A percentile compares a stretch with the other conserved stretches of the same genome.
Conservation (phyloP, 176 grass and related monocot species). For the Zizania latifolia region DNA sequence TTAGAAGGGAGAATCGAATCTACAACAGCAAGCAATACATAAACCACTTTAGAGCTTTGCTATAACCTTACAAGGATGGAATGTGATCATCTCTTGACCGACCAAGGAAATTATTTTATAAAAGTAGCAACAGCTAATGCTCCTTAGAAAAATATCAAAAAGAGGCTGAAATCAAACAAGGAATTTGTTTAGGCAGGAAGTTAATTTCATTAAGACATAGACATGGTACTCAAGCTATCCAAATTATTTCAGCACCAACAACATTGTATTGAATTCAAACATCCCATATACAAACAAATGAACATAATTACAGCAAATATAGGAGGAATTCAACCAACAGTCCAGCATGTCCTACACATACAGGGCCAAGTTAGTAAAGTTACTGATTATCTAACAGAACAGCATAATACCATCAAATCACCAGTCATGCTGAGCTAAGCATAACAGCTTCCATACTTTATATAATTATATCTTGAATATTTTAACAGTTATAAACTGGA, state of each 20-base stretch:
- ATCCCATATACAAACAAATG: background rate
- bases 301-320: background rate
- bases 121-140: background rate
- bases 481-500: background rate
- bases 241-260: background rate
- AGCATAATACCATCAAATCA: background rate
- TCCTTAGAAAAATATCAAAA: background rate
- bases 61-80: background rate
- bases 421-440: background rate
- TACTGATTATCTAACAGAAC: background rate
- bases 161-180: background rate
- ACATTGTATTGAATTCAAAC: background rate
- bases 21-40: background rate
- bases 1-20: background rate
- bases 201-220: background rate
- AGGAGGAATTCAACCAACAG: background rate
- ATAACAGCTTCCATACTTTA: background rate
- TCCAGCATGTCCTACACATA: background rate
- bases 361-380: background rate
- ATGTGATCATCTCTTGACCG: background rate
- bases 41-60: background rate
- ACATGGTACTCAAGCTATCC: background rate
- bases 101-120: background rate
- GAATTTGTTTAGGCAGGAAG: background rate
- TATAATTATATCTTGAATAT: background rate